phyloP scores from a whole-genome alignment of 2,329 filamentous ascomycete genomes.

The Lachnum nothofagi region DNA sequence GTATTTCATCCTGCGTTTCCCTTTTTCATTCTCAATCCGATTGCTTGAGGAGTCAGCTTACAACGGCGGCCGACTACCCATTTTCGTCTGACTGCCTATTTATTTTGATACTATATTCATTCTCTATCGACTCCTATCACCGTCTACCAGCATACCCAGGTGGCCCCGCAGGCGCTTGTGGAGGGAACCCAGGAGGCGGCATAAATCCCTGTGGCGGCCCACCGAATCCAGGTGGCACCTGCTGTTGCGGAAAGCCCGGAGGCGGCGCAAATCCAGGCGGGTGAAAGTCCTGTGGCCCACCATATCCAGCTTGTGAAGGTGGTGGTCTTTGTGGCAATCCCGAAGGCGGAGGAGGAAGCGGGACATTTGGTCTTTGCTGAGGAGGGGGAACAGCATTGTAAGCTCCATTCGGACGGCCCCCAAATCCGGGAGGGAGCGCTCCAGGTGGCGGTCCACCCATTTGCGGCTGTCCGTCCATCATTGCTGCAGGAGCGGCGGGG shows the following conservation, averaged over 20 bases:
- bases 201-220: constrained; percentile 26
- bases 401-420: constrained; percentile 18
- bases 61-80: background rate
- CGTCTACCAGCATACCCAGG: constrained; percentile 28
- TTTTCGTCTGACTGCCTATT: no score
- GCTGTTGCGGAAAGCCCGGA: constrained; percentile 40
- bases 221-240: constrained; percentile 30
- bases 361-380: constrained; percentile 39
- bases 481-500: constrained; percentile 37
- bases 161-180: constrained; percentile 26
- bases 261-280: constrained; percentile 41
- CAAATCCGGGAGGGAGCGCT: constrained; percentile 28
- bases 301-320: constrained; percentile 61
- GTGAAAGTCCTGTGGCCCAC: constrained; percentile 54
- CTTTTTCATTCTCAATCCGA: background rate
- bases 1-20: background rate
- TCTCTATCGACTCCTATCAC: constrained; percentile 10
- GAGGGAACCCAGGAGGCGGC: constrained; percentile 27
- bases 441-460: constrained; percentile 23
- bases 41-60: background rate
- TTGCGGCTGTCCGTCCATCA: constrained; percentile 31
- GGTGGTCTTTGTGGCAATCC: constrained; percentile 62
- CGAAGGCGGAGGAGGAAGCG: constrained; percentile 52
- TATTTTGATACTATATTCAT: no score
- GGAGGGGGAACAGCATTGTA: constrained; percentile 33